These are phyloP conservation scores for Dichotomocladium elegans DNA, from an alignment of 371 early-diverging fungal species.

Conservation along the genomic window DNA sequence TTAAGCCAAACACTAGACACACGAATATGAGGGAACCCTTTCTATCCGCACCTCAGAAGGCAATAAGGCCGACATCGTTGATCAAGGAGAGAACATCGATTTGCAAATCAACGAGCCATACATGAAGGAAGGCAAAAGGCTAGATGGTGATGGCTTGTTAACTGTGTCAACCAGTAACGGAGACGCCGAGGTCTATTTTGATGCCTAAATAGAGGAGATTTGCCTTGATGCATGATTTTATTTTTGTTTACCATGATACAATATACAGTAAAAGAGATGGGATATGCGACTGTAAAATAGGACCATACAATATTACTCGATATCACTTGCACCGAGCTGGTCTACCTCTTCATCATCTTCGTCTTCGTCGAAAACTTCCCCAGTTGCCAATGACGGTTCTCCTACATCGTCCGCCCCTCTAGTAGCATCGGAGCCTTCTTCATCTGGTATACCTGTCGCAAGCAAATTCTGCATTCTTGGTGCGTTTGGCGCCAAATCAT, in stretches of 20 bases:
- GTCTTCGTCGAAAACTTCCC: background rate
- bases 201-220: slow-evolving; percentile 5
- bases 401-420: background rate
- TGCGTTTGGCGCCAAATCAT: background rate
- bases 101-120: background rate
- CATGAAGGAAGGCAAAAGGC: slow-evolving; percentile 7
- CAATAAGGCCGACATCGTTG: slow-evolving; percentile 3
- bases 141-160: slow-evolving; percentile 9
- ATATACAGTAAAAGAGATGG: too few species aligned
- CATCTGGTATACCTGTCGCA: background rate
- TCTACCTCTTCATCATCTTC: slow-evolving; percentile 19
- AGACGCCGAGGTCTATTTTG: slow-evolving; percentile 11
- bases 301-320: too few species aligned
- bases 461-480: background rate
- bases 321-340: slow-evolving; percentile 17
- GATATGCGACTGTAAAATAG: too few species aligned
- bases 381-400: background rate
- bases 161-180: slow-evolving; percentile 6
- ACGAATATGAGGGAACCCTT: slow-evolving; percentile 13
- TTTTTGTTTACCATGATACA: background rate
- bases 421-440: too few species aligned
- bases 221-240: too few species aligned
- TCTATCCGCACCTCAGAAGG: slow-evolving; percentile 2
- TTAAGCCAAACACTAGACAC: background rate
- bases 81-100: background rate